These are phyloP conservation scores for Scedosporium apiospermum DNA, from an alignment of 2,329 filamentous ascomycete genomes.

Conservation along the genomic window DNA sequence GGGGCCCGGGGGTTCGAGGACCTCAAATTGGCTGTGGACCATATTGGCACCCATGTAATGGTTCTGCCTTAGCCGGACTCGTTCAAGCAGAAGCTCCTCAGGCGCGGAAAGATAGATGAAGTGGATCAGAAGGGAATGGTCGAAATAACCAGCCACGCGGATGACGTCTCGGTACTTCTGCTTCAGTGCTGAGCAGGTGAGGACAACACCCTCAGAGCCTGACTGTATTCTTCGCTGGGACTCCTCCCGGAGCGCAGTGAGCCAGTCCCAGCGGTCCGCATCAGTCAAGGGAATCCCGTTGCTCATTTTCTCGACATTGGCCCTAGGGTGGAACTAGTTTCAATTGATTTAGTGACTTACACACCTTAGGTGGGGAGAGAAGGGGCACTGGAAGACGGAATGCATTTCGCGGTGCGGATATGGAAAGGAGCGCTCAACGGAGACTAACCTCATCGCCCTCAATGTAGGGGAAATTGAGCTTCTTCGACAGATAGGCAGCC, in stretches of 20 bases:
- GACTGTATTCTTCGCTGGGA: slow-evolving; percentile 45
- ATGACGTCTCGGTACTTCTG: slow-evolving; percentile 94
- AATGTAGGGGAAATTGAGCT: slow-evolving; percentile 59
- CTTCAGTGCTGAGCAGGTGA: slow-evolving; percentile 94
- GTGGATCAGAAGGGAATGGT: slow-evolving; percentile 66
- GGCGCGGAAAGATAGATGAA: slow-evolving; percentile 84
- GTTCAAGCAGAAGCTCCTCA: slow-evolving; percentile 63
- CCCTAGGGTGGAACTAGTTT: slow-evolving; percentile 58
- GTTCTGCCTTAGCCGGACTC: slow-evolving; percentile 64
- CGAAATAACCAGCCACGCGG: slow-evolving; percentile 68
- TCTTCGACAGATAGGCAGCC: slow-evolving; percentile 52
- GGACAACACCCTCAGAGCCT: slow-evolving; percentile 67
- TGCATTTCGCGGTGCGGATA: too few relatives aligned
- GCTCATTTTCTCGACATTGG: slow-evolving; percentile 89
- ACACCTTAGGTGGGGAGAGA: slow-evolving; percentile 2
- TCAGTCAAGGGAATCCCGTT: slow-evolving; percentile 78
- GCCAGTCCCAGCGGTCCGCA: slow-evolving; percentile 95
- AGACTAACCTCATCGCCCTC: slow-evolving; percentile 67
- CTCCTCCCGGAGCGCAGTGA: slow-evolving; percentile 66
- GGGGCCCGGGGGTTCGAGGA: slow-evolving; percentile 68
- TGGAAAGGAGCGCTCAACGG: not conserved
- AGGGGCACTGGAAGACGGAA: not conserved
- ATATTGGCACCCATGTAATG: slow-evolving; percentile 97
- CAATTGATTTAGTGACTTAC: not conserved
- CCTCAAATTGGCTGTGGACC: slow-evolving; percentile 86